These are phyloP conservation scores for Dryas integrifolia DNA, from an alignment of 331 rosid genomes.

Conservation along the genomic window DNA sequence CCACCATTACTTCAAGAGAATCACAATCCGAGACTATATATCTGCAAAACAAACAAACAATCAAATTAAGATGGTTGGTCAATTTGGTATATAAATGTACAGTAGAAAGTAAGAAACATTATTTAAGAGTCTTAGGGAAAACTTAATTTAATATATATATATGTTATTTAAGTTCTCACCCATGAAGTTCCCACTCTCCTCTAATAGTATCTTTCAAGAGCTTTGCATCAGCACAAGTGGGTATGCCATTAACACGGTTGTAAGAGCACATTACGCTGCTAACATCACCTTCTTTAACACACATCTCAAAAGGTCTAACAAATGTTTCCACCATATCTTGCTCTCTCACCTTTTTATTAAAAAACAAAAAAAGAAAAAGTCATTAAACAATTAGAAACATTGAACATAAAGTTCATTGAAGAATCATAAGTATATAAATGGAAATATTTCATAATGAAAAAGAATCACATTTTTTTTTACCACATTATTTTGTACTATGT, in stretches of 20 bases:
- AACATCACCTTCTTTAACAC: constrained; percentile 28
- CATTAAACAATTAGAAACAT: no score
- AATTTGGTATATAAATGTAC: no score
- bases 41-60: not conserved
- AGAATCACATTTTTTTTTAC: no score
- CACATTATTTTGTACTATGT: no score
- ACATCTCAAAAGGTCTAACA: constrained; percentile 26
- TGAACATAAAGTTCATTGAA: no score
- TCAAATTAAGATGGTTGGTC: no score
- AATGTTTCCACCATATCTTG: constrained; percentile 29
- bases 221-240: constrained; percentile 26
- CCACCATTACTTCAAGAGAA: constrained; percentile 24
- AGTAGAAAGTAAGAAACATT: no score
- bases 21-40: constrained; percentile 28
- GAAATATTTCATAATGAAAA: no score
- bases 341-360: constrained; percentile 12
- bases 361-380: not conserved
- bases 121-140: no score
- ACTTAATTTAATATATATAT: no score
- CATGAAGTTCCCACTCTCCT: constrained; percentile 24
- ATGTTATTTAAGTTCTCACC: not conserved
- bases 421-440: no score
- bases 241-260: constrained; percentile 24
- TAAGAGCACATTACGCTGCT: constrained; percentile 28
- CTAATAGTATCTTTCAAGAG: constrained; percentile 19